These are phyloP conservation scores for Scutellaria galericulata DNA, from an alignment of 257 asterid species.

Conservation along the genomic window DNA sequence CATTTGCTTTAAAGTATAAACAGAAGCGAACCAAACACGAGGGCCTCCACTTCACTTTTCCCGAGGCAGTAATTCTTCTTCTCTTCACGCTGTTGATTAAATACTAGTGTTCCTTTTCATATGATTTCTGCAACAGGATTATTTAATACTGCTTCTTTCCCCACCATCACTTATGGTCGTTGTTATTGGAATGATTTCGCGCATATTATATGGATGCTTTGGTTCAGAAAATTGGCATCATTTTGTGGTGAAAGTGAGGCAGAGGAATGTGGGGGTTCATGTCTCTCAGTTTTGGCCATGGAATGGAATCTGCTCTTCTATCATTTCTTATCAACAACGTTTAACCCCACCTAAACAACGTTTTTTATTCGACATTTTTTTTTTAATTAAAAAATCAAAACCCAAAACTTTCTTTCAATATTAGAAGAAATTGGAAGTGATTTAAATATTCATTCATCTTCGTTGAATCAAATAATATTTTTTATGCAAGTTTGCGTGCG, in stretches of 20 bases:
- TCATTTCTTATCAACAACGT: constrained; percentile 26
- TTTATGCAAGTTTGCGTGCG: too few species aligned
- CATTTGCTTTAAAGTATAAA: constrained; percentile 48
- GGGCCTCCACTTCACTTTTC: constrained; percentile 47
- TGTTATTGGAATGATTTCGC: constrained; percentile 23
- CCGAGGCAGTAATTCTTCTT: constrained; percentile 43
- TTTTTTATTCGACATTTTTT: too few species aligned
- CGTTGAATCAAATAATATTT: too few species aligned
- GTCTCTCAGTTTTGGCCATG: constrained; percentile 10
- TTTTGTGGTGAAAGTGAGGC: constrained; percentile 43
- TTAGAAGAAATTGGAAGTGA: too few species aligned
- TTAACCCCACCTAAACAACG: neutral
- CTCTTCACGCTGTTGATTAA: constrained; percentile 51
- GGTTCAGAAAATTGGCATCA: constrained; percentile 37
- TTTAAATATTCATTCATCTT: too few species aligned
- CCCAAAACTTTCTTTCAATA: too few species aligned
- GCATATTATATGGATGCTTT: constrained; percentile 22
- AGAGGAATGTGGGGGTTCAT: constrained; percentile 47
- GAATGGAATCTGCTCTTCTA: constrained; percentile 4
- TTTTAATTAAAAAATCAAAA: too few species aligned
- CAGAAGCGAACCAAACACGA: constrained; percentile 50
- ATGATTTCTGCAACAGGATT: constrained; percentile 24
- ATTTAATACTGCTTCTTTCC: constrained; percentile 2
- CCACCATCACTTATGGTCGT: constrained; percentile 22
- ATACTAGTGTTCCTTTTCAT: constrained; percentile 35